A percentile compares a stretch with the other conserved stretches of the same genome.
phyloP scores from a whole-genome alignment of 1,284 basidiomycete genomes.

The Termitomyces sp. region DNA sequence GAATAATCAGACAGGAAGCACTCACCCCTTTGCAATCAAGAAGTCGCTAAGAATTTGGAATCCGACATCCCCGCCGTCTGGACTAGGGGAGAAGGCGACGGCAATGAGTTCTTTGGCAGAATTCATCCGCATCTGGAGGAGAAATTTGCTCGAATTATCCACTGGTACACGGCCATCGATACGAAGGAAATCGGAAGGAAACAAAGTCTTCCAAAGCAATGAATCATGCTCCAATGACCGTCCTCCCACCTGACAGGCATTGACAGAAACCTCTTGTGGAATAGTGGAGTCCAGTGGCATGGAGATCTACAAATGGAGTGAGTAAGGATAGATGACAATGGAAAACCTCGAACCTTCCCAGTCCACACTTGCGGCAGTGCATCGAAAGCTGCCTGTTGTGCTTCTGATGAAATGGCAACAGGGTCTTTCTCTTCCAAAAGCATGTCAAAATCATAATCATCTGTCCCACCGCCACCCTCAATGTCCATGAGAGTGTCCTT shows the following conservation, averaged over 20 bases:
- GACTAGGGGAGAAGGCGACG: slow-evolving; percentile 60
- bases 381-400: slow-evolving; percentile 45
- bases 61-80: slow-evolving; percentile 37
- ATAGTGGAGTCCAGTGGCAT: slow-evolving; percentile 73
- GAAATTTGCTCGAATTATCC: slow-evolving; percentile 67
- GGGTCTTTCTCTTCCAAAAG: slow-evolving; percentile 60
- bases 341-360: slow-evolving; percentile 52
- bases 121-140: slow-evolving; percentile 72
- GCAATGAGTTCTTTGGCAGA: slow-evolving; percentile 76
- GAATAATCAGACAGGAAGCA: slow-evolving; percentile 18
- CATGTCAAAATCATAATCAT: slow-evolving; percentile 80
- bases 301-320: slow-evolving; percentile 43
- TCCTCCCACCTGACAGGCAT: slow-evolving; percentile 71
- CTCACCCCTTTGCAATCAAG: slow-evolving; percentile 72
- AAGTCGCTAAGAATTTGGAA: slow-evolving; percentile 68
- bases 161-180: slow-evolving; percentile 82
- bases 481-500: slow-evolving; percentile 42
- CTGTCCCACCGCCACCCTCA: slow-evolving; percentile 41
- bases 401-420: slow-evolving; percentile 25
- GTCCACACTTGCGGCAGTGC: slow-evolving; percentile 58
- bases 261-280: slow-evolving; percentile 59
- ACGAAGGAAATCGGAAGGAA: slow-evolving; percentile 59
- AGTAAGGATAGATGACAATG: slow-evolving; percentile 8
- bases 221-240: slow-evolving; percentile 50
- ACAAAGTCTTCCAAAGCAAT: slow-evolving; percentile 64